phyloP scores from a whole-genome alignment of 2,329 filamentous ascomycete genomes.

The Penicillium sp. region DNA sequence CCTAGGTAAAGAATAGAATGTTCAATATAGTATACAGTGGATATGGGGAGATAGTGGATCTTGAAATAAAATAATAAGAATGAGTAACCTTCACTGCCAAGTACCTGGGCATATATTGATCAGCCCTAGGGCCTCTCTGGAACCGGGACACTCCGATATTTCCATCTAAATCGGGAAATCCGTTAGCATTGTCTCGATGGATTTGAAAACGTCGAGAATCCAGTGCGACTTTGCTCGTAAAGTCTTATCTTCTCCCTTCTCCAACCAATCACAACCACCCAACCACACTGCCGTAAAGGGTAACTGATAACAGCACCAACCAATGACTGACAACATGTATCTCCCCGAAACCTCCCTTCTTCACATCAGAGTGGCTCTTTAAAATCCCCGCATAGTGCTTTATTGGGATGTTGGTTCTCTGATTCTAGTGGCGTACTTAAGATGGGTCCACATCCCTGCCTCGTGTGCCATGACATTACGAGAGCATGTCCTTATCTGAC shows the following conservation, averaged over 20 bases:
- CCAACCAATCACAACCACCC: conserved; percentile 5
- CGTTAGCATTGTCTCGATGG: not conserved
- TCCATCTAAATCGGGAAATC: not conserved
- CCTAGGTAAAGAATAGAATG: no score
- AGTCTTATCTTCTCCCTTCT: conserved; percentile 2
- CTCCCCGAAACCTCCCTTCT: not conserved
- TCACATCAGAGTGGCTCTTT: not conserved
- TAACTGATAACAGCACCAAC: conserved; percentile 5
- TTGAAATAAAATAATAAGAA: not conserved
- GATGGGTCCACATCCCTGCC: not conserved
- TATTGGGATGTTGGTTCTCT: not conserved
- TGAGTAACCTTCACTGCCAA: not conserved
- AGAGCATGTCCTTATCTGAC: conserved; percentile 20
- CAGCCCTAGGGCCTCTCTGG: not conserved
- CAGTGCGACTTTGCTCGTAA: not conserved
- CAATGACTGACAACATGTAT: not conserved
- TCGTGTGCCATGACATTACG: conserved; percentile 13
- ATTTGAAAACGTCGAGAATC: not conserved
- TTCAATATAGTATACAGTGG: not conserved
- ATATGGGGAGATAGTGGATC: conserved; percentile 4
- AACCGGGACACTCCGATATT: conserved; percentile 1
- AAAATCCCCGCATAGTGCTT: not conserved
- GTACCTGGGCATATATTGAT: not conserved
- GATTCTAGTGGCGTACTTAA: not conserved
- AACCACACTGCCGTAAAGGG: not conserved